Evolutionary conservation across 192 early-diverging fungal species (phyloP).

Genomic region (Haplosporangium gracile): DNA sequence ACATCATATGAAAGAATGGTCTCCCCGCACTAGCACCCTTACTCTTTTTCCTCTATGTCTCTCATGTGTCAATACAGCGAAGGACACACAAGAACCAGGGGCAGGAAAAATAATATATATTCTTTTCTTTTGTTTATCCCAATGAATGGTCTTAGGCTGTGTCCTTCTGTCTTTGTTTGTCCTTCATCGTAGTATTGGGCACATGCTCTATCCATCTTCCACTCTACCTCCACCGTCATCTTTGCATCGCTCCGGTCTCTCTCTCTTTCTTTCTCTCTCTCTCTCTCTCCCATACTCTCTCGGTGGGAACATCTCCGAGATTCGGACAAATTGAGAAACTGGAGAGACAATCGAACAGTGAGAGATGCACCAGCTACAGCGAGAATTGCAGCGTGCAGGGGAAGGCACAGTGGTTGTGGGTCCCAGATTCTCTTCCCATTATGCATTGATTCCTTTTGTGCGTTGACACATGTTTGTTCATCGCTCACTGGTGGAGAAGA

Average conservation of each 20-base stretch:
- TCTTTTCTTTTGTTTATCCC: background rate
- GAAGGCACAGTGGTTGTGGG: background rate
- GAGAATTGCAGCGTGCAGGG: background rate
- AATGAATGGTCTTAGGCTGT: background rate
- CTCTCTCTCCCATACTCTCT: background rate
- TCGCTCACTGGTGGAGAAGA: background rate
- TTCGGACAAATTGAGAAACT: background rate
- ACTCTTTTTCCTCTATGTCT: background rate
- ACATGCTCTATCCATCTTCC: background rate
- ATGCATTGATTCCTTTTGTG: background rate
- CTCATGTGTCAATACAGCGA: background rate
- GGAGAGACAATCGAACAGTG: background rate
- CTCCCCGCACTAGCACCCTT: background rate
- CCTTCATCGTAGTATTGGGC: background rate
- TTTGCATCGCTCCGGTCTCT: no score
- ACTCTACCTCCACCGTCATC: background rate
- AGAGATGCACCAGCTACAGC: background rate
- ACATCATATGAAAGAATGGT: background rate
- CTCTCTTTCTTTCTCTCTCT: background rate
- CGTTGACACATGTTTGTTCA: background rate
- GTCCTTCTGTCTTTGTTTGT: background rate
- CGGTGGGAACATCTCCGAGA: constrained; percentile 2
- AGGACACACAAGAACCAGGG: background rate
- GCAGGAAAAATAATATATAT: background rate
- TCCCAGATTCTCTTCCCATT: background rate